Percentiles rank a stretch among this genome's conserved stretches.
Conservation (phyloP, 495 filamentous ascomycete genomes). For the Aspergillus heteromorphus region DNA sequence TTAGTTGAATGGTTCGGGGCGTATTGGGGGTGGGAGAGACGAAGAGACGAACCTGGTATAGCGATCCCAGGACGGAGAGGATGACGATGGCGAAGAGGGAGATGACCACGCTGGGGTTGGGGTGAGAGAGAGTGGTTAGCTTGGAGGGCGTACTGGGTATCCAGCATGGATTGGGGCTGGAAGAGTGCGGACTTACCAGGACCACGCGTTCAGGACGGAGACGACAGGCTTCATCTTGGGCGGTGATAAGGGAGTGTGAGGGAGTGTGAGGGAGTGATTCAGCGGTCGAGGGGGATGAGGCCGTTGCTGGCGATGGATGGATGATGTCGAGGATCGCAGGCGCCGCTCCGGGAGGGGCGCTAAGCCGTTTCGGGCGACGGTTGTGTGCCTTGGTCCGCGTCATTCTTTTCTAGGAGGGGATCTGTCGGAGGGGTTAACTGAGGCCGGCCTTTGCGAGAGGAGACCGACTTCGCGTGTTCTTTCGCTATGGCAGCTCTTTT, state of each 20-base stretch:
- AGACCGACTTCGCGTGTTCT: too few species aligned
- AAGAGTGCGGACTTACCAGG: constrained; percentile 55
- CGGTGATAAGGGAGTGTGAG: constrained; percentile 3
- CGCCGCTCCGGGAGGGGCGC: not conserved
- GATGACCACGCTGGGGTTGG: constrained; percentile 64
- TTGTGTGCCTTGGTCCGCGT: not conserved
- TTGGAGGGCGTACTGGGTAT: not conserved
- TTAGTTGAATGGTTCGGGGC: constrained; percentile 1
- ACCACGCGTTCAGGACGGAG: constrained; percentile 86
- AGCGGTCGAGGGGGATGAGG: constrained; percentile 8
- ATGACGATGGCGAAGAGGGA: constrained; percentile 86
- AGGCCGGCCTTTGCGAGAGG: too few species aligned
- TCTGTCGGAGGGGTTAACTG: too few species aligned
- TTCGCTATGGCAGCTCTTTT: not conserved
- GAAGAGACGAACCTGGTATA: constrained; percentile 58
- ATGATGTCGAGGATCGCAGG: not conserved
- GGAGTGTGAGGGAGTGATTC: not conserved
- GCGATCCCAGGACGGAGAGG: constrained; percentile 71
- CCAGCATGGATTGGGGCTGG: not conserved
- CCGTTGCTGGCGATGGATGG: too few species aligned
- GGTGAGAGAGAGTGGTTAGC: constrained; percentile 6
- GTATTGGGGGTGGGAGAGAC: constrained; percentile 1
- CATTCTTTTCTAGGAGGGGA: too few species aligned
- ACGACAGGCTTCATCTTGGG: constrained; percentile 87
- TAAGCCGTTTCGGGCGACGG: not conserved